phyloP scores from a whole-genome alignment of 202 grass and related monocot genomes.

The Panicum hallii region DNA sequence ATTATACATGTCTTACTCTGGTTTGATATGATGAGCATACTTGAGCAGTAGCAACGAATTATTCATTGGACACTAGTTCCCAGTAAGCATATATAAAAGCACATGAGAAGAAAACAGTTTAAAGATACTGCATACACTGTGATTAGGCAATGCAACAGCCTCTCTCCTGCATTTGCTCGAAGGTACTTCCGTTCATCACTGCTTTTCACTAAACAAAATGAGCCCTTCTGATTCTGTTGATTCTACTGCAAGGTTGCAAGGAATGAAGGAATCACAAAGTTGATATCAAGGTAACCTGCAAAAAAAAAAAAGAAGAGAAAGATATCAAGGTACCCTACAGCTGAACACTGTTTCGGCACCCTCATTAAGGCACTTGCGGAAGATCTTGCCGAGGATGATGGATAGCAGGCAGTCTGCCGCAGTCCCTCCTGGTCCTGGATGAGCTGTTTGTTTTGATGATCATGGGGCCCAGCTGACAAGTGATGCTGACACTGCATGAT shows the following conservation, averaged over 20 bases:
- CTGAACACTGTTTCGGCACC: slow-evolving; percentile 63
- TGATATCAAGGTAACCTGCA: slow-evolving; percentile 63
- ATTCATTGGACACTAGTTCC: background rate
- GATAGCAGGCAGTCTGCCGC: slow-evolving; percentile 28
- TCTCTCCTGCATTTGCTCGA: slow-evolving; percentile 65
- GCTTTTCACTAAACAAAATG: background rate
- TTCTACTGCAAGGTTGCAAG: slow-evolving; percentile 67
- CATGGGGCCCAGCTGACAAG: slow-evolving; percentile 47
- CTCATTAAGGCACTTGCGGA: slow-evolving; percentile 67
- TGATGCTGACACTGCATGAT: background rate
- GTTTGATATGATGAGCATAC: slow-evolving; percentile 1
- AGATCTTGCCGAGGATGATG: slow-evolving; percentile 74
- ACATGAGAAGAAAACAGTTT: background rate
- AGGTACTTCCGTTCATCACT: slow-evolving; percentile 52
- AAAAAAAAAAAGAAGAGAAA: too few species aligned
- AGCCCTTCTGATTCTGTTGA: slow-evolving; percentile 18
- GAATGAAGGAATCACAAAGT: slow-evolving; percentile 91
- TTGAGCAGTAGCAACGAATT: background rate
- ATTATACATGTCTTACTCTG: background rate
- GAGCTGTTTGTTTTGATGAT: slow-evolving; percentile 3
- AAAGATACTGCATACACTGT: slow-evolving; percentile 6
- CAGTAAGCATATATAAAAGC: background rate
- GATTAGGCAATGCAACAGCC: too few species aligned
- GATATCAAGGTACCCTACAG: slow-evolving; percentile 82
- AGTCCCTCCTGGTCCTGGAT: background rate